phyloP scores from a whole-genome alignment of 306 rosid genomes.

The Quercus wislizeni region DNA sequence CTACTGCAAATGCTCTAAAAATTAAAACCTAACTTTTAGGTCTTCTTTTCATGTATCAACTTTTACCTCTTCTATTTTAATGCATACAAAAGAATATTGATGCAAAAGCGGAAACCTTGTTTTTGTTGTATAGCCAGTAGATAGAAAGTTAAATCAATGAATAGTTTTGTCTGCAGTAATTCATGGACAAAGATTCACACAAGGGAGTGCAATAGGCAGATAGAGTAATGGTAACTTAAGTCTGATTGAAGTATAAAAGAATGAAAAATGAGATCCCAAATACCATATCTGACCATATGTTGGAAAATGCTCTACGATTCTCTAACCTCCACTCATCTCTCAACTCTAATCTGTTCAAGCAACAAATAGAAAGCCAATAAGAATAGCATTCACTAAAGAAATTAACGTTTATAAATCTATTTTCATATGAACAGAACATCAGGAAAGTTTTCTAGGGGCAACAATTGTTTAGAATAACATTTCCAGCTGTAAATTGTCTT shows the following conservation, averaged over 20 bases:
- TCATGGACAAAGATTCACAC: background rate
- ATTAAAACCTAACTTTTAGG: too few species aligned
- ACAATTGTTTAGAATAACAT: background rate
- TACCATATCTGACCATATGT: constrained; percentile 86
- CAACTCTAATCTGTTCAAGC: too few species aligned
- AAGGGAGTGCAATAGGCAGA: constrained; percentile 11
- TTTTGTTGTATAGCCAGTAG: background rate
- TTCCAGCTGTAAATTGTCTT: background rate
- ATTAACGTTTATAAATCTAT: too few species aligned
- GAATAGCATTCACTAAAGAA: too few species aligned
- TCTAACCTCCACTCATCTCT: too few species aligned
- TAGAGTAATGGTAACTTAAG: constrained; percentile 44
- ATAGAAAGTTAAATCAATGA: background rate
- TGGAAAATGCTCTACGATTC: constrained; percentile 90
- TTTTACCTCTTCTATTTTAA: too few species aligned
- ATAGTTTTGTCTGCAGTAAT: background rate
- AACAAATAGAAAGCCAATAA: too few species aligned
- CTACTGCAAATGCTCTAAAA: too few species aligned
- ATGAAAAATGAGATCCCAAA: constrained; percentile 83
- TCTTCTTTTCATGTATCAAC: too few species aligned
- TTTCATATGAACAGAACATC: background rate
- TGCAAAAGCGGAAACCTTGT: too few species aligned
- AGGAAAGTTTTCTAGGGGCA: background rate
- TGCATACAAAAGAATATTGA: background rate
- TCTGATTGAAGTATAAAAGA: constrained; percentile 85